Evolutionary conservation across 2,329 filamentous ascomycete species (phyloP).

Genomic region (Pyricularia sp.): DNA sequence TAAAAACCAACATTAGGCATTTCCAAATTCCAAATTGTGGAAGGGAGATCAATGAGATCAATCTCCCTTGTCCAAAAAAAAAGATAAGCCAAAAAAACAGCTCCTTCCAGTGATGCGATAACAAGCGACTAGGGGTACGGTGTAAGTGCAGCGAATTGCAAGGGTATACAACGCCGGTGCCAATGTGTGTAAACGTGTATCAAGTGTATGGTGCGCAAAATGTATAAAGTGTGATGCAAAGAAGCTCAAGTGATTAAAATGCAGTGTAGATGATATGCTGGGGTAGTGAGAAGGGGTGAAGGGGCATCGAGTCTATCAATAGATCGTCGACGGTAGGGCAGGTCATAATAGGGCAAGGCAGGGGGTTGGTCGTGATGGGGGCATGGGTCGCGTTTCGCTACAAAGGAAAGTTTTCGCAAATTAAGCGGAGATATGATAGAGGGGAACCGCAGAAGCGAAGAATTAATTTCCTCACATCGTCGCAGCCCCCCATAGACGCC

Average conservation of each 20-base stretch:
- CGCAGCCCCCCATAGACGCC: slow-evolving; percentile 3
- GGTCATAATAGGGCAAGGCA: neutral
- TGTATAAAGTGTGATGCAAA: neutral
- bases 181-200: slow-evolving; percentile 5
- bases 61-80: neutral
- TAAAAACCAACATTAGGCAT: neutral
- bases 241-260: neutral
- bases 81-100: neutral
- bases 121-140: neutral
- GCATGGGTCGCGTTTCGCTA: neutral
- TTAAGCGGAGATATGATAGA: neutral
- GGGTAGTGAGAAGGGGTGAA: neutral
- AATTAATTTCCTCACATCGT: neutral
- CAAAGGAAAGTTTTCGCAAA: neutral
- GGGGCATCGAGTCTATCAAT: no score
- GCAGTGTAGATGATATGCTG: neutral
- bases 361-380: neutral
- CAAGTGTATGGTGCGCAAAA: neutral
- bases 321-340: neutral
- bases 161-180: slow-evolving; percentile 6
- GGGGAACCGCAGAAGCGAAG: neutral
- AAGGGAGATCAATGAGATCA: neutral
- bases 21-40: neutral
- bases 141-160: neutral
- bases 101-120: neutral